phyloP scores from a whole-genome alignment of 179 eudicot species.

The Corrigiola litoralis region DNA sequence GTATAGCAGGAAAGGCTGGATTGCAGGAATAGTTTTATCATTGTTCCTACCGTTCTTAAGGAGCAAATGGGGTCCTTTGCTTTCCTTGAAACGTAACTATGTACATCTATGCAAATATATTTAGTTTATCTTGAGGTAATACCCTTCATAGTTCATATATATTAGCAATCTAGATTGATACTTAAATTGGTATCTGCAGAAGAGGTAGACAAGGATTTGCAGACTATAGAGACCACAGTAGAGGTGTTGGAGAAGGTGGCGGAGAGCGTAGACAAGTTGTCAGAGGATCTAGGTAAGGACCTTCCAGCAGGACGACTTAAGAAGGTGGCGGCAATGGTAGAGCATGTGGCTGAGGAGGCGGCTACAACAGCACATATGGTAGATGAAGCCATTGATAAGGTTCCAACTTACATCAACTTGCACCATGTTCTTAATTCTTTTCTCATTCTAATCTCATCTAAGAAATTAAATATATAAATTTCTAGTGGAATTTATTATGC shows the following conservation, averaged over 20 bases:
- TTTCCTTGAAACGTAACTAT: slow-evolving; percentile 37
- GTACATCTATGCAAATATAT: too few species aligned
- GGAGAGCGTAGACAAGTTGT: slow-evolving; percentile 37
- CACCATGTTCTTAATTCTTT: neutral
- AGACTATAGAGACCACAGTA: slow-evolving; percentile 19
- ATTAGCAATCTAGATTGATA: too few species aligned
- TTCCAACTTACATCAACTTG: neutral
- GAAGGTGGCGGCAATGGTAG: slow-evolving; percentile 17
- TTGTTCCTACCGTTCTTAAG: slow-evolving; percentile 37
- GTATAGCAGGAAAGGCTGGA: slow-evolving; percentile 44
- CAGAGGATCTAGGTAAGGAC: slow-evolving; percentile 34
- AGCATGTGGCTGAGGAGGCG: slow-evolving; percentile 20
- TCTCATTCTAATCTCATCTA: neutral
- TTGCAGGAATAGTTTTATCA: slow-evolving; percentile 36
- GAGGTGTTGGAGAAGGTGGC: slow-evolving; percentile 42
- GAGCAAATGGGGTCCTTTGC: slow-evolving; percentile 43
- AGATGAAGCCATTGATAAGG: slow-evolving; percentile 50
- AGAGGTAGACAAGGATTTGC: slow-evolving; percentile 26
- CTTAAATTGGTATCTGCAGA: slow-evolving; percentile 7
- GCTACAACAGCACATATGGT: slow-evolving; percentile 32
- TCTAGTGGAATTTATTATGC: too few species aligned
- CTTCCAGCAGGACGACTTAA: slow-evolving; percentile 34
- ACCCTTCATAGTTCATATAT: too few species aligned
- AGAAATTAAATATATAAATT: too few species aligned
- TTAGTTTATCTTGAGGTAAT: too few species aligned